A percentile compares a stretch with the other conserved stretches of the same genome.
These are phyloP conservation scores for Austropuccinia psidii DNA, from an alignment of 1,284 basidiomycete species.

Conservation along the genomic window DNA sequence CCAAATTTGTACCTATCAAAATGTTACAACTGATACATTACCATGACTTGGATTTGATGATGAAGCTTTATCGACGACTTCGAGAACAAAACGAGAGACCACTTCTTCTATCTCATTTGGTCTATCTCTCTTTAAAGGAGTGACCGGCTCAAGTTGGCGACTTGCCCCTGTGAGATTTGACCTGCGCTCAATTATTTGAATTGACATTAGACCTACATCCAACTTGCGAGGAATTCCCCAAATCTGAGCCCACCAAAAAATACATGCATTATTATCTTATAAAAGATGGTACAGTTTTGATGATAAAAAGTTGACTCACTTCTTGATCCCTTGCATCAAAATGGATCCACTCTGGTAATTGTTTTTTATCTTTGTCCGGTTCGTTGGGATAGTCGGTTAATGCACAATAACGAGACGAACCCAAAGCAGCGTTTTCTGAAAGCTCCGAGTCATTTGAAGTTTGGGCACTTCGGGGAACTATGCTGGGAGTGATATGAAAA, in stretches of 20 bases:
- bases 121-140: too few species aligned
- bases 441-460: background rate
- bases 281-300: background rate
- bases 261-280: background rate
- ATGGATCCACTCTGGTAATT: conserved; percentile 35
- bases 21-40: conserved; percentile 22
- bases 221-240: conserved; percentile 34
- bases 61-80: conserved; percentile 29
- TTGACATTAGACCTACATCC: conserved; percentile 22
- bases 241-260: background rate
- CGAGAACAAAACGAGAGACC: conserved; percentile 19
- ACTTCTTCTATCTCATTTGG: conserved; percentile 21
- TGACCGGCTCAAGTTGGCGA: background rate
- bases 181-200: conserved; percentile 30
- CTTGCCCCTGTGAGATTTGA: background rate
- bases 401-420: conserved; percentile 1
- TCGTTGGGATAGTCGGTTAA: conserved; percentile 21
- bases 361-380: conserved; percentile 5
- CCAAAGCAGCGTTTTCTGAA: background rate
- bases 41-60: background rate
- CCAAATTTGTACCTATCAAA: too few species aligned
- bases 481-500: conserved; percentile 33
- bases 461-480: background rate
- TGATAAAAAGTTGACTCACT: background rate
- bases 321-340: conserved; percentile 33